Evolutionary conservation across 2,329 filamentous ascomycete genomes (phyloP), one percentile per base, ranked within the genome.

Genomic region (Claviceps sorghi): DNA sequence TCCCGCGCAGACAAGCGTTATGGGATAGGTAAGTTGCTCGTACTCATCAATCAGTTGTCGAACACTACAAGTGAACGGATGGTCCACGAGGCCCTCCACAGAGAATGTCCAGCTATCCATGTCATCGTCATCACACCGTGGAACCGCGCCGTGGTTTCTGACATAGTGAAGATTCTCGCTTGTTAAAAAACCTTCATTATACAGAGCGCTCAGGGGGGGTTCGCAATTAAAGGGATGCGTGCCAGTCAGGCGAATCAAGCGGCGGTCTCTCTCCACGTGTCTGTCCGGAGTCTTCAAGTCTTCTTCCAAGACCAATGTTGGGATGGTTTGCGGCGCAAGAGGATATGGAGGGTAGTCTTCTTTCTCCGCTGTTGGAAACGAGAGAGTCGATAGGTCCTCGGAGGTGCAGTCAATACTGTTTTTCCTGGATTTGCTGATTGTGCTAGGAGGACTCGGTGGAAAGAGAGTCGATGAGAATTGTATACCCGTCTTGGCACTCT

Each of bases 191-290:
- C 90, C 88, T 70, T 78, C 72, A 46, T 91, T 77, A 66, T 82
- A 95, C 1, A 95, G 72, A 17, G 82, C 80, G 52, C 80, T 86
- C 9, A 96, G 69, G 0, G 90, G 89, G 10, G 90, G 78, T 67
- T 96, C 90, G 48, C 86, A 84, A 60, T 96, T 96, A 72, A 94
- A 95, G 1, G 90, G 90, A 66, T 95, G 90, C 6, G 87, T 78
- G 26, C 90, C 90, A 11, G 90, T 96, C 15, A 96, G 72, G 49
- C 90, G 79, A 57, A 96, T 93, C 17, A 96, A 73, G 42, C 89
- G 78, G 1, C 84, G 74, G 67, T 95, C 89, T 64, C 90, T 77
- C 22, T 82, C 76, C 21, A 96, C 86, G 71, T 91, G 87, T 58
- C 69, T 73, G 62, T 96, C 90, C 9, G 90, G 90, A 0, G 89